A percentile compares a stretch with the other conserved stretches of the same genome.
phyloP scores from a whole-genome alignment of 2,329 filamentous ascomycete genomes.

The Colletotrichum eremochloae region DNA sequence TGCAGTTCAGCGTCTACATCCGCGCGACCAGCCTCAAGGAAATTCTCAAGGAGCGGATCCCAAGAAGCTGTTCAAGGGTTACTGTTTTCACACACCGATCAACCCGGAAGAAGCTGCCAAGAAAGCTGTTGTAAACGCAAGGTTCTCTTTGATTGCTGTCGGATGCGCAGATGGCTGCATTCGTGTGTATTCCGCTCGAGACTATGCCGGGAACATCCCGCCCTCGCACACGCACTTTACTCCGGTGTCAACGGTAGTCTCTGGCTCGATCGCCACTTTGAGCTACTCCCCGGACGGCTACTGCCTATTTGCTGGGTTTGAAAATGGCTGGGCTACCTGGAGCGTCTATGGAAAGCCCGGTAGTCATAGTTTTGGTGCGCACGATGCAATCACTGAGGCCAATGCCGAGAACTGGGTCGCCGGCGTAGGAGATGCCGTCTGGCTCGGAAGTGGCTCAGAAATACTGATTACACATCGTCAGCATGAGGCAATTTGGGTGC shows the following conservation, averaged over 20 bases:
- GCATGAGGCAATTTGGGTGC: conserved; percentile 84
- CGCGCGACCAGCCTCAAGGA: conserved; percentile 49
- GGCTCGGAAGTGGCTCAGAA: conserved; percentile 90
- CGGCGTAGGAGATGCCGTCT: conserved; percentile 82
- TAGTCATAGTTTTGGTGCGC: conserved; percentile 84
- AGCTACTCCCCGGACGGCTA: conserved; percentile 96
- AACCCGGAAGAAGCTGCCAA: conserved; percentile 71
- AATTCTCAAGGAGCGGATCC: conserved; percentile 51
- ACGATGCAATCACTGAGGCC: conserved; percentile 70
- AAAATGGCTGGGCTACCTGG: conserved; percentile 95
- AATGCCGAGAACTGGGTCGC: conserved; percentile 89
- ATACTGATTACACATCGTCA: conserved; percentile 79
- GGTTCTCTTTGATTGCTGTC: conserved; percentile 93
- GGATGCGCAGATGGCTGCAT: conserved; percentile 85
- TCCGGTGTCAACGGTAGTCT: conserved; percentile 74
- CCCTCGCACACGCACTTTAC: conserved; percentile 83
- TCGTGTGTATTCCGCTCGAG: conserved; percentile 90
- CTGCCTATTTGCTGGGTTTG: conserved; percentile 93
- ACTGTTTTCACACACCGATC: conserved; percentile 87
- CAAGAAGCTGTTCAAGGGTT: conserved; percentile 85
- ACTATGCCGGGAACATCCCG: conserved; percentile 94
- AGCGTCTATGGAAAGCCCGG: conserved; percentile 95
- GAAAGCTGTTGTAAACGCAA: conserved; percentile 88
- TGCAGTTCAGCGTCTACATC: conserved; percentile 82
- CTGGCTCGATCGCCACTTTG: conserved; percentile 80